Evolutionary conservation across 257 asterid genomes (phyloP).

Genomic region (Osmanthus fragrans): DNA sequence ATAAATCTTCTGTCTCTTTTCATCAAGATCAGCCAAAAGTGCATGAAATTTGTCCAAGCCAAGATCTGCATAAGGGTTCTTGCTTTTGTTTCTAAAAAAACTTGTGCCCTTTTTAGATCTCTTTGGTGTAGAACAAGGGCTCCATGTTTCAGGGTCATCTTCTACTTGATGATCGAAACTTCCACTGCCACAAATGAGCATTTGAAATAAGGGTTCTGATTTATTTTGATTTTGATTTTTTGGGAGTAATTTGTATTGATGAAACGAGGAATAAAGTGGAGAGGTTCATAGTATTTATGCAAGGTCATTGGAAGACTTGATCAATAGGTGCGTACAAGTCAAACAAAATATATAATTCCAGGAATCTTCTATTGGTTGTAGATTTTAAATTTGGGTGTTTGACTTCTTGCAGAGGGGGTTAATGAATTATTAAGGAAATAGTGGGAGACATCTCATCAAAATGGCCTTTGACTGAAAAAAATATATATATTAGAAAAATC

Average conservation of each 20-base stretch:
- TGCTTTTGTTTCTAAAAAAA: slow-evolving; percentile 12
- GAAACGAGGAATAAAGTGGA: too few species aligned
- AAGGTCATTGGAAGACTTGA: background rate
- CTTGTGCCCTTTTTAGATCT: slow-evolving; percentile 8
- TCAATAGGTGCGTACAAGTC: background rate
- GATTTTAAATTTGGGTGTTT: background rate
- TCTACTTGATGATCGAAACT: slow-evolving; percentile 10
- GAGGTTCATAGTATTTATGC: background rate
- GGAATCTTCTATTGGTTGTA: background rate
- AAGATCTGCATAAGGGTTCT: slow-evolving; percentile 40
- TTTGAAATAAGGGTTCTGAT: background rate
- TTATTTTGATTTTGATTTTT: background rate
- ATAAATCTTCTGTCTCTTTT: slow-evolving; percentile 44
- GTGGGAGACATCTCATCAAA: too few species aligned
- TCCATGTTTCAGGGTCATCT: background rate
- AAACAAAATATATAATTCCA: background rate
- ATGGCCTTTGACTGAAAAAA: too few species aligned
- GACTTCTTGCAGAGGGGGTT: background rate
- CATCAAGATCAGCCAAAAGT: slow-evolving; percentile 46
- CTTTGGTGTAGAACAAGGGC: background rate
- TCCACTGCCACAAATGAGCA: slow-evolving; percentile 25
- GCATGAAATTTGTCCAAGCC: slow-evolving; percentile 55
- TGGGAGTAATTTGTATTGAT: background rate
- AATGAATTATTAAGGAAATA: too few species aligned
- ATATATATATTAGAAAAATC: too few species aligned